A percentile compares a stretch with the other conserved stretches of the same genome.
Conservation (phyloP, 768 basidiomycete genomes). For the Rhodotorula paludigena region DNA sequence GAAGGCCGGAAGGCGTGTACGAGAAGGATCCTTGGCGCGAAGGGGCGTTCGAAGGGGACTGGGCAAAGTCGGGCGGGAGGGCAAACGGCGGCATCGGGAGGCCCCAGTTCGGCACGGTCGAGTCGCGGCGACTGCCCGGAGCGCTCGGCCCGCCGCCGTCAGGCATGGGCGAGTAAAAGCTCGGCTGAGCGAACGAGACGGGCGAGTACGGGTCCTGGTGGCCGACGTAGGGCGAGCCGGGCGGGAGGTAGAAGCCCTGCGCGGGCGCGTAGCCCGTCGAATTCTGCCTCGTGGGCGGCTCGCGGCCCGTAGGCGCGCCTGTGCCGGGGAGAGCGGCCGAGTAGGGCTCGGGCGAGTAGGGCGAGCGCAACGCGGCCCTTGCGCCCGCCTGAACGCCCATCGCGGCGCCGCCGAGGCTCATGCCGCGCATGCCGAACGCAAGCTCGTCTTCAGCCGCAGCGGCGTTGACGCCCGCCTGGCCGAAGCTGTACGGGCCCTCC, state of each 20-base stretch:
- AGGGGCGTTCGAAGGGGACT: conserved; percentile 11
- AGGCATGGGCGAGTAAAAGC: conserved; percentile 4
- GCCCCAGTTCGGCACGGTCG: conserved; percentile 13
- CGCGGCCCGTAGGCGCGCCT: no score
- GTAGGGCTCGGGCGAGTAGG: conserved; percentile 15
- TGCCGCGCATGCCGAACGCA: conserved; percentile 21
- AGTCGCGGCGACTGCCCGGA: conserved; percentile 10
- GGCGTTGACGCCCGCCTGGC: background rate
- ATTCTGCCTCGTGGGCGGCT: conserved; percentile 14
- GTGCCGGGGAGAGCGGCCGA: background rate
- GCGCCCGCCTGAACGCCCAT: background rate
- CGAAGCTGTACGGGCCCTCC: conserved; percentile 6
- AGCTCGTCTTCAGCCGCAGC: conserved; percentile 26
- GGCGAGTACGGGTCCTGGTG: conserved; percentile 17
- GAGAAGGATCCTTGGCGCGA: conserved; percentile 37
- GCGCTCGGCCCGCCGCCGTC: background rate
- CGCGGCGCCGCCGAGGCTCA: conserved; percentile 8
- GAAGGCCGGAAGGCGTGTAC: conserved; percentile 24
- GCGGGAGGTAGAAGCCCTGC: conserved; percentile 15
- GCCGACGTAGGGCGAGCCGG: conserved; percentile 14
- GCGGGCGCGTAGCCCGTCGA: conserved; percentile 3
- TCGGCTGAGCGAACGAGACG: conserved; percentile 4
- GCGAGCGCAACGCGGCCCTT: background rate
- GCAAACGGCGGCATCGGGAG: conserved; percentile 34
- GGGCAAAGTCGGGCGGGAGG: conserved; percentile 19